Evolutionary conservation across 31 red algal genomes (phyloP), one percentile per base, ranked within the genome.

Genomic region (Odonthalia washingtoniensis): DNA sequence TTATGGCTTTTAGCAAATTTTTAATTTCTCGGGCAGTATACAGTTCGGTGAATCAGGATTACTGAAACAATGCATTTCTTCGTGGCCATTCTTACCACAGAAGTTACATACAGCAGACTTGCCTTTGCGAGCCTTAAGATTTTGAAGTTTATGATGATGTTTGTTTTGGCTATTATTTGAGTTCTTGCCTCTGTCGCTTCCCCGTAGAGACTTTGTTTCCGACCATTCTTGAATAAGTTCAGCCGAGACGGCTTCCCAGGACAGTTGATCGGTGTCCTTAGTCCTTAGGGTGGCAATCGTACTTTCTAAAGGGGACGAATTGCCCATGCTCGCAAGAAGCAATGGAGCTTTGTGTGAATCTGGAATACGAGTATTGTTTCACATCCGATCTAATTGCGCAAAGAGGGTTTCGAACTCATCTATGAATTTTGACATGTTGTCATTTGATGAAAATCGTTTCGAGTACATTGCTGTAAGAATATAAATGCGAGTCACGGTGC

Each of bases 391-490:
- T 14, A 84, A 65, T 40, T 84, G 63, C 40, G 63, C 80, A 37
- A 84, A 30, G 4, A 84, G 63, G 2, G 63, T 27, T 72, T 84
- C 39, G 57, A 84, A 67, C 32, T 34, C 0, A 72, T 72, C 80
- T 21, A 84, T 72, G 0, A 70, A 63, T 12, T 36, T 84, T 34
- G 57, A 40, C 0, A 70, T 0, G 40, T 84, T 65, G 5, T 46
- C 0, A 24, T 41, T 70, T 16, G 66, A 30, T 5, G 16, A 26
- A 61, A 57, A 84, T 42, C 80, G 80, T 35, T 67, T 45, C 24
- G 80, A 69, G 6, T 40, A 67, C 39, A 84, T n/a, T 44, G 63
- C 65, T 5, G 80, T 84, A 52, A 84, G 39, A n/a, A 41, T 70
- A 2, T 27, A 41, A 49, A 84, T 72, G 14, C 80, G 14, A 32